These are phyloP conservation scores for Exophiala phaeomuriformis DNA, from an alignment of 2,329 filamentous ascomycete species.

Conservation along the genomic window DNA sequence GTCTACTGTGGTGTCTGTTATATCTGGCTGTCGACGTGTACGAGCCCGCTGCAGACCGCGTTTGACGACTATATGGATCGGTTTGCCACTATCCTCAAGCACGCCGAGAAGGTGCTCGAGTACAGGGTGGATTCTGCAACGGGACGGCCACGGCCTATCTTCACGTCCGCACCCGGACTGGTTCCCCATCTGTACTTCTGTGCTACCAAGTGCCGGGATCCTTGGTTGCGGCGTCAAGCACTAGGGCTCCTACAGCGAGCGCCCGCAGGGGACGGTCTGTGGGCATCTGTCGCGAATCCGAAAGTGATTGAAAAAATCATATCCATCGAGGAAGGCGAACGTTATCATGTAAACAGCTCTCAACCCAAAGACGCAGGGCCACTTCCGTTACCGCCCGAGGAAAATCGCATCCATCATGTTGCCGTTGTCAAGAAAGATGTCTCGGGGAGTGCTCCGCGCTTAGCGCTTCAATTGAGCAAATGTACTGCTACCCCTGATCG, in stretches of 20 bases:
- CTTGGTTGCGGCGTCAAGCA: constrained; percentile 28
- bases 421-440: constrained; percentile 4
- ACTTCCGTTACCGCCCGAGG: constrained; percentile 8
- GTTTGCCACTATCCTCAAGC: constrained; percentile 11
- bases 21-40: constrained; percentile 13
- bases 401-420: constrained; percentile 8
- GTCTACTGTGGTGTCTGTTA: constrained; percentile 19
- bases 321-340: constrained; percentile 7
- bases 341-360: background rate
- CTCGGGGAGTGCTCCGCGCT: background rate
- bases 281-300: constrained; percentile 11
- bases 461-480: constrained; percentile 11
- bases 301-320: constrained; percentile 14
- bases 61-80: constrained; percentile 14
- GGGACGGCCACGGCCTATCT: background rate
- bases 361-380: background rate
- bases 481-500: background rate
- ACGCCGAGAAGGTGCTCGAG: constrained; percentile 8
- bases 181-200: constrained; percentile 33
- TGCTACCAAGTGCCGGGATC: constrained; percentile 32
- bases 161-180: constrained; percentile 30
- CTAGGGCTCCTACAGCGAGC: constrained; percentile 14
- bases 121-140: background rate
- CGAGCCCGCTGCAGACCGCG: constrained; percentile 3
- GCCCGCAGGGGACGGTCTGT: constrained; percentile 14